Evolutionary conservation across 805 yeast species (phyloP), one percentile per base, ranked within the genome.

Genomic region (Kodamaea sagamina): DNA sequence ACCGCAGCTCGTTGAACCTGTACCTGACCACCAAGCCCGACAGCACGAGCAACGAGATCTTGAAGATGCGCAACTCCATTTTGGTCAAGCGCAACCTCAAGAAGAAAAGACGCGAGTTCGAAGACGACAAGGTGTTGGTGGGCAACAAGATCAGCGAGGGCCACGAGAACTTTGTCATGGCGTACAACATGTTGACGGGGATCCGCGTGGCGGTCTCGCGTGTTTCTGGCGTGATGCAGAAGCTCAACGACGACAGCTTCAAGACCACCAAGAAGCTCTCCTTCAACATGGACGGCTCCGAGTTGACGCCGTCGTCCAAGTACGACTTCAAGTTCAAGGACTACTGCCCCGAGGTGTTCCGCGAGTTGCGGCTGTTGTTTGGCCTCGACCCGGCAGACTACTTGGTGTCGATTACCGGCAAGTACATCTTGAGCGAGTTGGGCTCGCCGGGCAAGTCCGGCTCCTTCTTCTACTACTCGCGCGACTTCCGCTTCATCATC

Each of bases 401-500:
- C 62, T 72, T 93, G 43, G 82, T 92, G 53, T 88, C 97, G 0
- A 74, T 93, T 51, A 92, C 98, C 0, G 92, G 97, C 15, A 89
- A 89, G 62, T 92, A 92, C 58, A 86, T 93, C 49, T 75, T 93
- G 28, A 85, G 93, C 19, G 97, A 92, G 65, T 71, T 89, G 50
- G 95, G 92, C 15, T 89, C 97, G 1, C 97, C 98, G 0, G 99
- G 99, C 3, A 93, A 93, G 62, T 85, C 95, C 57, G 99, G 99
- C 0, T 89, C 97, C 0, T 92, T 92, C 58, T 93, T 93, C 60
- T 93, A 93, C 68, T 95, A 86, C 63, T 89, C 97, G 4, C 72
- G 96, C 47, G 99, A 95, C 67, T 90, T 84, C 67, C 77, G 92
- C 49, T 93, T 87, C 66, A 93, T 93, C 59, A 95, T 93, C 65